Conservation (phyloP, 164 flowering plant species). For the Piper betle region DNA sequence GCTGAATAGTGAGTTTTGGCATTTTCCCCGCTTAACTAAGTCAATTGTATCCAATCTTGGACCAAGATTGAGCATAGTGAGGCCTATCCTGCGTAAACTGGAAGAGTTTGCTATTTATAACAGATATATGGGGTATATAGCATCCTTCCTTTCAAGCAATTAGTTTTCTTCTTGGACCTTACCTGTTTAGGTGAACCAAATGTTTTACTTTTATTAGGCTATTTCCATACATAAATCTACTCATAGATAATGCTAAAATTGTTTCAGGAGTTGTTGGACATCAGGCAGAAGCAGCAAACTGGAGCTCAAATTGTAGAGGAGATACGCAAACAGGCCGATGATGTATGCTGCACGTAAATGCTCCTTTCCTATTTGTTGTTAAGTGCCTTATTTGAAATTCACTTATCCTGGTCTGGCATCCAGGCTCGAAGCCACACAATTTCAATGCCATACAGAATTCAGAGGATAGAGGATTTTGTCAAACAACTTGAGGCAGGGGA, state of each 20-base stretch:
- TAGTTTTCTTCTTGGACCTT: neutral
- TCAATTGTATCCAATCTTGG: too few relatives aligned
- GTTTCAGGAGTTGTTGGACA: conserved; percentile 70
- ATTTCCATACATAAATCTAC: neutral
- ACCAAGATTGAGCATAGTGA: too few relatives aligned
- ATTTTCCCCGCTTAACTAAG: too few relatives aligned
- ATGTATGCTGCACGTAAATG: conserved; percentile 32
- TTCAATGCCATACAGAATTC: conserved; percentile 93
- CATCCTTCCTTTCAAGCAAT: too few relatives aligned
- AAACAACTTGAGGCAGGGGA: conserved; percentile 89
- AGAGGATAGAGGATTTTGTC: conserved; percentile 78
- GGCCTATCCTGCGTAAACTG: too few relatives aligned
- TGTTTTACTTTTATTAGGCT: neutral
- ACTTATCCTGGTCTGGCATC: too few relatives aligned
- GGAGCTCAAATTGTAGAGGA: conserved; percentile 66
- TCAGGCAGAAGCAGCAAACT: conserved; percentile 34
- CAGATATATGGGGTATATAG: too few relatives aligned
- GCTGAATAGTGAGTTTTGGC: too few relatives aligned
- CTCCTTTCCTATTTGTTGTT: neutral
- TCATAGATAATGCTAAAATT: neutral
- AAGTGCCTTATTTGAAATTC: neutral
- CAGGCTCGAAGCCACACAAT: conserved; percentile 78
- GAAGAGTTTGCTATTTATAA: too few relatives aligned
- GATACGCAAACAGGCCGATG: conserved; percentile 72
- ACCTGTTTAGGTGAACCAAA: neutral